These are phyloP conservation scores for Pyropia haitanensis DNA, from an alignment of 23 red algal genomes.

Conservation along the genomic window DNA sequence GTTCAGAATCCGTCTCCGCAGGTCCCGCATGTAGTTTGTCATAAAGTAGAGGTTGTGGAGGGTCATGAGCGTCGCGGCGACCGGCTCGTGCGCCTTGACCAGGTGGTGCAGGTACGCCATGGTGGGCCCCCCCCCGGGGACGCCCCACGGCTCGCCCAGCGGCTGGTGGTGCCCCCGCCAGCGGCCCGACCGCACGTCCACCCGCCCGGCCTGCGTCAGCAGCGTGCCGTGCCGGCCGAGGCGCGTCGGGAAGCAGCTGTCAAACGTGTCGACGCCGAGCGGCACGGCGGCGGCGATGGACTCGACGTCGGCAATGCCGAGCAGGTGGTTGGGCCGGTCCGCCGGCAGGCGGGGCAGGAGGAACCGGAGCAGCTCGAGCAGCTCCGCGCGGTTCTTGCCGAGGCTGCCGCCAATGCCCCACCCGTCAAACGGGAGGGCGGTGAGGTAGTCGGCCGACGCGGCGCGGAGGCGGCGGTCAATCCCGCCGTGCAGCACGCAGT, in stretches of 20 bases:
- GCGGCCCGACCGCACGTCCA: conserved; percentile 60
- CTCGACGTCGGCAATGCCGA: conserved; percentile 97
- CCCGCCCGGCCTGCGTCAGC: conserved; percentile 65
- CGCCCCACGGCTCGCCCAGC: background rate
- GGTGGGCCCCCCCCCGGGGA: conserved; percentile 32
- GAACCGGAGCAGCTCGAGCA: conserved; percentile 75
- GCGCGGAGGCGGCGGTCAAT: conserved; percentile 60
- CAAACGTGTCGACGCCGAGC: conserved; percentile 90
- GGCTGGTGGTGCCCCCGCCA: conserved; percentile 74
- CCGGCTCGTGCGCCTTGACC: conserved; percentile 71
- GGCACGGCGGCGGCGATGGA: conserved; percentile 86
- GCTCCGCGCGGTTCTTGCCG: conserved; percentile 85
- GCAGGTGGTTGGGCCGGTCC: conserved; percentile 75
- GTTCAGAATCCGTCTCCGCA: conserved; percentile 62
- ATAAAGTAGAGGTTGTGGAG: conserved; percentile 94
- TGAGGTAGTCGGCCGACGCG: conserved; percentile 82
- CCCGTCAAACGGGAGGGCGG: conserved; percentile 84
- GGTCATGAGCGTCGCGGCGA: conserved; percentile 79
- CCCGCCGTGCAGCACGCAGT: conserved; percentile 86
- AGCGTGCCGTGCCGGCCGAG: conserved; percentile 89
- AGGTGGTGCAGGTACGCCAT: conserved; percentile 97
- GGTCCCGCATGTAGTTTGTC: conserved; percentile 61
- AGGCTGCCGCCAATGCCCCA: conserved; percentile 91
- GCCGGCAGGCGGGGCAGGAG: conserved; percentile 56
- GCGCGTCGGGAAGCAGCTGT: conserved; percentile 94